Conservation (phyloP, 306 rosid genomes). For the Vigna reflexopilosa region DNA sequence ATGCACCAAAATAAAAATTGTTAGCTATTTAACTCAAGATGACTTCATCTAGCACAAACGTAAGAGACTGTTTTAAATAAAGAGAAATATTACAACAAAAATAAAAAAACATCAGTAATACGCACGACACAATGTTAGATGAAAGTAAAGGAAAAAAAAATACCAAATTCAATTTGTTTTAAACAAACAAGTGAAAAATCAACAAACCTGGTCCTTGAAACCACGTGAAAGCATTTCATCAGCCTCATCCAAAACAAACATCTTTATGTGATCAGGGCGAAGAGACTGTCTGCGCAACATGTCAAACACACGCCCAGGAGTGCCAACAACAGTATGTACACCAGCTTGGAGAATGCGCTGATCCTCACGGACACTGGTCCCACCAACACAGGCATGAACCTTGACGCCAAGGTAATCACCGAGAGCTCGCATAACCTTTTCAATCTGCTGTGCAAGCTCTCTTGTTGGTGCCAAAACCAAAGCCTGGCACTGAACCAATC, state of each 20-base stretch:
- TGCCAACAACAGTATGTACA: slow-evolving; percentile 93
- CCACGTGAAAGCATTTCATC: slow-evolving; percentile 99
- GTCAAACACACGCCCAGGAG: slow-evolving; percentile 97
- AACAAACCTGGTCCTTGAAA: slow-evolving; percentile 93
- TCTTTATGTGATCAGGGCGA: slow-evolving; percentile 70
- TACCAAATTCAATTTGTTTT: background rate
- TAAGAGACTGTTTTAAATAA: background rate
- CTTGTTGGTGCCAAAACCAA: slow-evolving; percentile 94
- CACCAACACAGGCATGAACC: slow-evolving; percentile 98
- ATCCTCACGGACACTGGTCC: slow-evolving; percentile 98
- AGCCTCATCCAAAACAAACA: slow-evolving; percentile 98
- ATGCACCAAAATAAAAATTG: background rate
- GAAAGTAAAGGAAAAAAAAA: background rate
- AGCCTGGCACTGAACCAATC: slow-evolving; percentile 86
- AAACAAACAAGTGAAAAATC: background rate
- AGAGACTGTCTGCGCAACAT: slow-evolving; percentile 95
- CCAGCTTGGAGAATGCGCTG: slow-evolving; percentile 96
- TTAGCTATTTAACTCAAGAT: background rate
- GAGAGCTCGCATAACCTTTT: slow-evolving; percentile 98
- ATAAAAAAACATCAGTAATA: no score
- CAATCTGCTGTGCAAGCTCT: slow-evolving; percentile 96
- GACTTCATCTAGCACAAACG: background rate
- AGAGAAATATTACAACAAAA: background rate
- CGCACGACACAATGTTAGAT: background rate
- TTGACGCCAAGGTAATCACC: slow-evolving; percentile 97